A percentile compares a stretch with the other conserved stretches of the same genome.
These are phyloP conservation scores for Hemileia vastatrix DNA, from an alignment of 1,284 basidiomycete genomes.

Conservation along the genomic window DNA sequence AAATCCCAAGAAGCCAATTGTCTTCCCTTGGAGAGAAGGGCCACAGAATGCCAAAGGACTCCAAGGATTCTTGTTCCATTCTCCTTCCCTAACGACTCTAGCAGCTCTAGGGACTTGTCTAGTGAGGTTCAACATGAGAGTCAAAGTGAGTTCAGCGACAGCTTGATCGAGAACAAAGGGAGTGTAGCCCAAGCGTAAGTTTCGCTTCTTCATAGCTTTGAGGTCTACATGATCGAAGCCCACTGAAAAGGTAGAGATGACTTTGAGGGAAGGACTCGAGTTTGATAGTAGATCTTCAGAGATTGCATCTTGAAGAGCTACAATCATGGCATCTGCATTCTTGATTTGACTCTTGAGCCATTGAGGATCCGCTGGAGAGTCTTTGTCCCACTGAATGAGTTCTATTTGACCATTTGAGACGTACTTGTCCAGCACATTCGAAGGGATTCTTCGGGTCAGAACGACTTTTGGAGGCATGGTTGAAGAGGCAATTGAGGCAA, in stretches of 20 bases:
- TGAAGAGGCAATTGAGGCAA: too few species aligned
- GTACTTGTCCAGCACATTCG: not conserved
- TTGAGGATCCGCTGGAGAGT: not conserved
- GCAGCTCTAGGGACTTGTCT: constrained; percentile 59
- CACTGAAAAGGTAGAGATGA: constrained; percentile 69
- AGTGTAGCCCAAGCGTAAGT: constrained; percentile 75
- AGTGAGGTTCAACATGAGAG: constrained; percentile 82
- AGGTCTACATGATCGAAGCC: constrained; percentile 66
- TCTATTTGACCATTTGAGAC: not conserved
- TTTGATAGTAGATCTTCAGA: constrained; percentile 30
- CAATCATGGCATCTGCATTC: not conserved
- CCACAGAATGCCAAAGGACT: constrained; percentile 70
- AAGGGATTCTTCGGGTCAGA: not conserved
- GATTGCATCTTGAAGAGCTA: not conserved
- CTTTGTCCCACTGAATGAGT: not conserved
- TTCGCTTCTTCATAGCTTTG: constrained; percentile 55
- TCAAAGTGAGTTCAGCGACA: constrained; percentile 75
- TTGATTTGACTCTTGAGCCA: not conserved
- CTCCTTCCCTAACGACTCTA: constrained; percentile 27
- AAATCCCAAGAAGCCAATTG: constrained; percentile 82
- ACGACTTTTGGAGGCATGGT: too few species aligned
- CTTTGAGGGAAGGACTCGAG: constrained; percentile 56
- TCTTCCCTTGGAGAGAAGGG: constrained; percentile 54
- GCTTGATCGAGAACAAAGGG: constrained; percentile 81
- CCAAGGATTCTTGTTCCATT: constrained; percentile 54